Percentiles rank a stretch among this genome's conserved stretches.
These are phyloP conservation scores for Pseudonectria foliicola DNA, from an alignment of 2,329 filamentous ascomycete genomes.

Conservation along the genomic window DNA sequence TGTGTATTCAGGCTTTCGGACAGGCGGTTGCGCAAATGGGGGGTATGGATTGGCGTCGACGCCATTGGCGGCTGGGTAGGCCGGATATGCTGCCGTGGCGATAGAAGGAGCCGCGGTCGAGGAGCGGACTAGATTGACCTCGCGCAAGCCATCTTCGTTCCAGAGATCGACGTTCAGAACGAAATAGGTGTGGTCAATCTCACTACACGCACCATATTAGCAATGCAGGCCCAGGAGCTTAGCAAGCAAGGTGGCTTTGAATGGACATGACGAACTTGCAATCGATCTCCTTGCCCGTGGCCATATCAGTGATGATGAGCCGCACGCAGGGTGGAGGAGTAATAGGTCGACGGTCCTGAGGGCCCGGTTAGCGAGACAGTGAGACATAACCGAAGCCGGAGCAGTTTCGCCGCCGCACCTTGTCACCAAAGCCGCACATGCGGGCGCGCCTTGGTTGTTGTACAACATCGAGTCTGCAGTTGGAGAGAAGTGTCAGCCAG, in stretches of 20 bases:
- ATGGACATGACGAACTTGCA: slow-evolving; percentile 56
- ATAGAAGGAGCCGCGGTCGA: slow-evolving; percentile 67
- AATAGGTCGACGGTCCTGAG: slow-evolving; percentile 84
- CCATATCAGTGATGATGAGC: slow-evolving; percentile 68
- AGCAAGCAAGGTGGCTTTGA: slow-evolving; percentile 4
- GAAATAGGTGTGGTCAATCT: slow-evolving; percentile 34
- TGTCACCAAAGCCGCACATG: slow-evolving; percentile 99
- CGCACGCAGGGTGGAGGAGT: slow-evolving; percentile 90
- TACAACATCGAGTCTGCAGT: slow-evolving; percentile 61
- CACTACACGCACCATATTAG: slow-evolving; percentile 15
- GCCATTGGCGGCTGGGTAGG: slow-evolving; percentile 51
- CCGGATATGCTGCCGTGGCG: slow-evolving; percentile 70
- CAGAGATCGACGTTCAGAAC: slow-evolving; percentile 62
- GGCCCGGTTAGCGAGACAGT: slow-evolving; percentile 4
- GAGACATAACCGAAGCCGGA: not conserved
- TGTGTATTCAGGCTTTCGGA: slow-evolving; percentile 30
- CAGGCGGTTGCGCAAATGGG: slow-evolving; percentile 29
- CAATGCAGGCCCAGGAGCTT: not conserved
- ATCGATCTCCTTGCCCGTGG: slow-evolving; percentile 73
- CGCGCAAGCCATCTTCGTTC: slow-evolving; percentile 56
- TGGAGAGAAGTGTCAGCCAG: not conserved
- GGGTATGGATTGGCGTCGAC: slow-evolving; percentile 19
- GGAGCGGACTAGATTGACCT: slow-evolving; percentile 60
- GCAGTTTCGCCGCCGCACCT: slow-evolving; percentile 48
- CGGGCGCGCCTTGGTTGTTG: slow-evolving; percentile 90